Evolutionary conservation across 345 rosid genomes (phyloP).

Genomic region (Camelina neglecta): DNA sequence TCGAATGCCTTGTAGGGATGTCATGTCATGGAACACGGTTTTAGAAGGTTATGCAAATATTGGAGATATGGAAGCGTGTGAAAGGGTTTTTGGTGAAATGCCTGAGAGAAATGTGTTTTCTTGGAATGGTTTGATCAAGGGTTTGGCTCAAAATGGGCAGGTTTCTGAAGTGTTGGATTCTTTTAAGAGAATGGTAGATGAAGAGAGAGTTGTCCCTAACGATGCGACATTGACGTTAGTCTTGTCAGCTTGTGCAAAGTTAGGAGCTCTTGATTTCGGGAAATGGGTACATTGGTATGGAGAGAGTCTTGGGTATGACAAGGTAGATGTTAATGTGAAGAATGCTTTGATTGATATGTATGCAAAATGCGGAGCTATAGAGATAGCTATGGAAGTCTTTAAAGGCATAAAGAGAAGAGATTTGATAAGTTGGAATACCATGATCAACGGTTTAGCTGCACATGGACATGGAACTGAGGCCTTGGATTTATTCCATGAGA

Average conservation of each 20-base stretch:
- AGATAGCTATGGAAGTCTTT: slow-evolving; percentile 64
- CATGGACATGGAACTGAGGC: slow-evolving; percentile 77
- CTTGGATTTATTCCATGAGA: slow-evolving; percentile 59
- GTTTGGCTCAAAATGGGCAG: slow-evolving; percentile 55
- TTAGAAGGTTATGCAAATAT: slow-evolving; percentile 64
- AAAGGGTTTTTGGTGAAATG: slow-evolving; percentile 70
- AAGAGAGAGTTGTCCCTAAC: slow-evolving; percentile 58
- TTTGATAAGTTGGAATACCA: slow-evolving; percentile 82
- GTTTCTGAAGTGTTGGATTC: slow-evolving; percentile 55
- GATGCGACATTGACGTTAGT: slow-evolving; percentile 75
- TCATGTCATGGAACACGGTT: slow-evolving; percentile 89
- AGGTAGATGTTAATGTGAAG: slow-evolving; percentile 61
- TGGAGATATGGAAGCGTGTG: slow-evolving; percentile 60
- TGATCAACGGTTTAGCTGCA: slow-evolving; percentile 69
- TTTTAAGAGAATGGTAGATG: slow-evolving; percentile 66
- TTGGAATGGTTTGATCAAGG: slow-evolving; percentile 78
- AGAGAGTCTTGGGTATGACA: slow-evolving; percentile 53
- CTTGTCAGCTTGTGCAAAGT: slow-evolving; percentile 76
- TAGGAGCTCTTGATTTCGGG: slow-evolving; percentile 82
- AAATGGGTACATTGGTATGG: slow-evolving; percentile 72
- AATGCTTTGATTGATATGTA: slow-evolving; percentile 87
- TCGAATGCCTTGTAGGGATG: slow-evolving; percentile 67
- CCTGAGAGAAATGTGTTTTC: slow-evolving; percentile 72
- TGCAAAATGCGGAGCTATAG: slow-evolving; percentile 75
- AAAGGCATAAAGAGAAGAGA: slow-evolving; percentile 59